phyloP scores from a whole-genome alignment of 805 yeast genomes.

The Metschnikowia lochheadii region DNA sequence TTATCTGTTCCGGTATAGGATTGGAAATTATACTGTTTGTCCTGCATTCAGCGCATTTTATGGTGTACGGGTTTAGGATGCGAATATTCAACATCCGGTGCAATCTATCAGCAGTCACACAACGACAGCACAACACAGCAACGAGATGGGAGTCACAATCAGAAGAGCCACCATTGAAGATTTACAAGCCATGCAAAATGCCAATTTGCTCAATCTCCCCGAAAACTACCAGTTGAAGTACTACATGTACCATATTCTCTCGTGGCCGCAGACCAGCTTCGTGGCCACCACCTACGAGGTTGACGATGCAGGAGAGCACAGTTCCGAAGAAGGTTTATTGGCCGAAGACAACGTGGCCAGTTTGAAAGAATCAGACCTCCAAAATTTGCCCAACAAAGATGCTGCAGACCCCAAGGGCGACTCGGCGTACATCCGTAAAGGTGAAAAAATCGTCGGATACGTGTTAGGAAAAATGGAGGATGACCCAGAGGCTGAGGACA shows the following conservation, averaged over 20 bases:
- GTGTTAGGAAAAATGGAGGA: slow-evolving; percentile 96
- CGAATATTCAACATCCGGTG: neutral
- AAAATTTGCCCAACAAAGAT: neutral
- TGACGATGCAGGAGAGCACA: slow-evolving; percentile 19
- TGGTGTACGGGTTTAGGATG: neutral
- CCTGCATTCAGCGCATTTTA: neutral
- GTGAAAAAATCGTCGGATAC: slow-evolving; percentile 90
- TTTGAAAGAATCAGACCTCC: neutral
- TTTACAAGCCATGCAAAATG: slow-evolving; percentile 93
- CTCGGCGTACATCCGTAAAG: slow-evolving; percentile 58
- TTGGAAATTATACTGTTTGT: too few relatives aligned
- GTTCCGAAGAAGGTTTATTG: slow-evolving; percentile 1
- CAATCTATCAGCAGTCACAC: neutral
- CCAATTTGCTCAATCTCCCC: slow-evolving; percentile 86
- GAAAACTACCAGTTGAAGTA: slow-evolving; percentile 91
- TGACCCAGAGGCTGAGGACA: slow-evolving; percentile 72
- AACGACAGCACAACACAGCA: neutral
- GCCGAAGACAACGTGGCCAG: neutral
- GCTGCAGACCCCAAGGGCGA: slow-evolving; percentile 48
- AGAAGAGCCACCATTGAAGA: slow-evolving; percentile 85
- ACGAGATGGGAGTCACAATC: slow-evolving; percentile 73
- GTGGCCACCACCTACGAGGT: slow-evolving; percentile 80
- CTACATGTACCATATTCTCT: slow-evolving; percentile 86
- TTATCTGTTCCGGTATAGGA: too few relatives aligned
- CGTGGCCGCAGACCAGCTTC: slow-evolving; percentile 98